These are phyloP conservation scores for Eucalyptus microcorys DNA, from an alignment of 345 rosid species.

Conservation along the genomic window DNA sequence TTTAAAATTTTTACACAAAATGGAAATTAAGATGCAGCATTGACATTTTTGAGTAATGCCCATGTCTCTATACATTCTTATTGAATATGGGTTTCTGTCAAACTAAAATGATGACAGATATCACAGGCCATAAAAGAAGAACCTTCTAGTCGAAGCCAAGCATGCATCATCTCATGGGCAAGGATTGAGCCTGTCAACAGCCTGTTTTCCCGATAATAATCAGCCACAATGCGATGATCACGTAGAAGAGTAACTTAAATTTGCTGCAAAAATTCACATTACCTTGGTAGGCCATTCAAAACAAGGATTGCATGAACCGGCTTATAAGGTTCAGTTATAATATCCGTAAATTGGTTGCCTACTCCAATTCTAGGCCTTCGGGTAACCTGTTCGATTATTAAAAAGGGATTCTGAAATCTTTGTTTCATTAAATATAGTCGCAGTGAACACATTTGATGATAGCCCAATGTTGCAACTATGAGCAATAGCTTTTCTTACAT, in stretches of 20 bases:
- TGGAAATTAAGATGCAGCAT: neutral
- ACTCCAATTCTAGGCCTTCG: slow-evolving; percentile 67
- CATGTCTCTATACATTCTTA: neutral
- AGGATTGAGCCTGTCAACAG: slow-evolving; percentile 88
- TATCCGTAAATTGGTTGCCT: slow-evolving; percentile 41
- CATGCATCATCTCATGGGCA: slow-evolving; percentile 99
- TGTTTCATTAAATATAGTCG: neutral
- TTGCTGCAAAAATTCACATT: neutral
- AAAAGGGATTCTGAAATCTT: neutral
- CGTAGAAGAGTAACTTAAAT: neutral
- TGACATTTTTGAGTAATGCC: neutral
- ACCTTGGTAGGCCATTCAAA: slow-evolving; percentile 87
- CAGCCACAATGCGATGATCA: neutral
- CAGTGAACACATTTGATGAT: neutral
- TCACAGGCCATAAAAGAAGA: neutral
- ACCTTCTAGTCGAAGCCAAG: slow-evolving; percentile 97
- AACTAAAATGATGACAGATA: neutral
- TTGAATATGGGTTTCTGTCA: neutral
- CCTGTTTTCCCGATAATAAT: slow-evolving; percentile 16
- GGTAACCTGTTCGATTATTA: slow-evolving; percentile 27
- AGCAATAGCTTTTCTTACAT: slow-evolving; percentile 19
- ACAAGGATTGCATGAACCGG: slow-evolving; percentile 79
- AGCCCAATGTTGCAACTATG: neutral
- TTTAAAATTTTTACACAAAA: neutral
- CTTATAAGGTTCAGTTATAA: slow-evolving; percentile 68